Evolutionary conservation across 306 rosid species (phyloP), one percentile per base, ranked within the genome.

Genomic region (Rosa lucieae): DNA sequence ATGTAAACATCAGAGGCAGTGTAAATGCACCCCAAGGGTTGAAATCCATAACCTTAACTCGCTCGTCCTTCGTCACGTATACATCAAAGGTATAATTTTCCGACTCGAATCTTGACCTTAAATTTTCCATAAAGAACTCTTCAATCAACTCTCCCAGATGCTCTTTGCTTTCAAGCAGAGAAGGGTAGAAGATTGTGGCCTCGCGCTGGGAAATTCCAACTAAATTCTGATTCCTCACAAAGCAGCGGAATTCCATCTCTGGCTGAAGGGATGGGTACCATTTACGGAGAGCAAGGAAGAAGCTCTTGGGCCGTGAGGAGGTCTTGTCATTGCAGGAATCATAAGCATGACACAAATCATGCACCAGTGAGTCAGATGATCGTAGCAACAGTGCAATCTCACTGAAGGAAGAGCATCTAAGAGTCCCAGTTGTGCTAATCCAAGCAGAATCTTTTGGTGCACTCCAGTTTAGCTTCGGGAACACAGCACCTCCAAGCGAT

Each of bases 401-500:
- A 68, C 87, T 83, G 80, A 94, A 87, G 37, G 84, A 80, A 67
- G 93, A 80, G 82, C 98, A 92, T 18, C 82, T 56, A 56, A 90
- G 89, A 23, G 73, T 85, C 29, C 90, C 89, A 8, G 72, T 79
- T 20, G 94, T 72, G 70, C 93, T 89, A 43, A 94, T 92, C 97
- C 96, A 94, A 35, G 94, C 88, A 9, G 96, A 78, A 73, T 94
- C 96, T 78, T 94, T 94, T 5, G 98, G 98, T 29, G 98, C 92
- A 75, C 92, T 90, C 98, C 97, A 90, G 80, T 90, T 94, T 80
- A 94, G 75, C 79, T 94, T 94, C 9, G 98, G 97, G 77, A 92
- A 90, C 74, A 90, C 82, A 3, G 87, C 88, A 67, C 94, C 97
- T 20, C 97, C 94, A 74, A 94, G 93, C 32, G 92, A 85, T 75